Evolutionary conservation across 805 yeast genomes (phyloP), one percentile per base, ranked within the genome.

Genomic region (Hanseniaspora valbyensis): DNA sequence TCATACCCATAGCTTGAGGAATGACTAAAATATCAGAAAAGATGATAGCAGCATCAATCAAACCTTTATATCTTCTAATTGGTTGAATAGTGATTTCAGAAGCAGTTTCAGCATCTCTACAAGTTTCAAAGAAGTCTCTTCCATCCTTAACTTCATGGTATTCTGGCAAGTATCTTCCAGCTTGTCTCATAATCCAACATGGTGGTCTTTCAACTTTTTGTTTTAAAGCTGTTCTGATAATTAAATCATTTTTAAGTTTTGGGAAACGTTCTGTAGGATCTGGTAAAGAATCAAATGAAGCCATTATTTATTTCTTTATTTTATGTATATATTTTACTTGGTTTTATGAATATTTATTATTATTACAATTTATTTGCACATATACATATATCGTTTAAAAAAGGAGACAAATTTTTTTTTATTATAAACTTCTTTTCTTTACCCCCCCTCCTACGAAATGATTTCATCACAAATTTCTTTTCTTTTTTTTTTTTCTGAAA

Each of bases 1-100:
- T 80, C 83, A 89, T 85, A 13, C 98, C 98, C 88, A 92, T 81
- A 12, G 96, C 98, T 68, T 92, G 97, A 2, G 98, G 98, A 50
- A 92, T 83, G 34, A 92, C 98, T 53, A 92, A 72, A 58, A 92
- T 92, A 64, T 92, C 98, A 63, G 89, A 81, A 70, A 92, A 92
- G 52, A 92, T 92, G 58, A 92, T 92, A 4, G 98, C 98, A 4
- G 97, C 97, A 62, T 92, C 98, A 44, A 90, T 75, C 50, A 89
- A 72, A 0, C 95, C 96, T 52, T 81, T 81, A 61, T 78, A 92
- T 59, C 85, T 95, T 50, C 81, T 86, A 51, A 92, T 77, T 4
- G 98, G 98, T 69, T 92, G 98, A 55, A 92, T 89, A 1, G 98
- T 92, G 63, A 92, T 87, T 50, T 77, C 90, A 25, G 95, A 78